These are phyloP conservation scores for Austroboletus eburneus DNA, from an alignment of 768 basidiomycete genomes.

Conservation along the genomic window DNA sequence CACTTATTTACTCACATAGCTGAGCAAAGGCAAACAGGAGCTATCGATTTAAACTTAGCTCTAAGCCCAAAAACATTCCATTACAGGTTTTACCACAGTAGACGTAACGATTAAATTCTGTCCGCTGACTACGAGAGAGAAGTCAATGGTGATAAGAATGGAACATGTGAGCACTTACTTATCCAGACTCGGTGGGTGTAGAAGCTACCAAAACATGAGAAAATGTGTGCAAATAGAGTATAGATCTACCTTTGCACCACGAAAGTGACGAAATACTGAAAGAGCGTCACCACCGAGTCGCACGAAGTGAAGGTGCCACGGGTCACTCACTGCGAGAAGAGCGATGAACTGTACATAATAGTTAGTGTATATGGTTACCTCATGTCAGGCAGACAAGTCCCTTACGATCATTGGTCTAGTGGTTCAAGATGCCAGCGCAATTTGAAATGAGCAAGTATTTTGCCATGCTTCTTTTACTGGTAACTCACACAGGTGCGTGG, in stretches of 20 bases:
- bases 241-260: constrained; percentile 16
- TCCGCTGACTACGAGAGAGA: constrained; percentile 13
- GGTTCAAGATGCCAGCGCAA: too few species aligned
- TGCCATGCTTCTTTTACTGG: too few species aligned
- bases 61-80: neutral
- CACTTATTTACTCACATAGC: constrained; percentile 6
- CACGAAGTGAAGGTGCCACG: neutral
- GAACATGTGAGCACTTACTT: constrained; percentile 8
- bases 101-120: constrained; percentile 12
- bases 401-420: constrained; percentile 9
- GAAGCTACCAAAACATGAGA: constrained; percentile 13
- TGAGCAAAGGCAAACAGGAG: constrained; percentile 9
- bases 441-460: too few species aligned
- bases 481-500: constrained; percentile 8
- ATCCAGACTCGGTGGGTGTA: constrained; percentile 27
- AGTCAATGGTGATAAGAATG: neutral
- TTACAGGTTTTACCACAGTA: constrained; percentile 14
- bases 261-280: constrained; percentile 17
- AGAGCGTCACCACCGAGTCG: constrained; percentile 5
- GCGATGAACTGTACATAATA: neutral
- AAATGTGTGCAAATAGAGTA: neutral
- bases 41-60: constrained; percentile 4
- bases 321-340: constrained; percentile 3
- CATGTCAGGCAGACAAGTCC: neutral
- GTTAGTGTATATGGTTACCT: too few species aligned